Conservation (phyloP, 108 stramenopile species). For the Licmophora abbreviata region DNA sequence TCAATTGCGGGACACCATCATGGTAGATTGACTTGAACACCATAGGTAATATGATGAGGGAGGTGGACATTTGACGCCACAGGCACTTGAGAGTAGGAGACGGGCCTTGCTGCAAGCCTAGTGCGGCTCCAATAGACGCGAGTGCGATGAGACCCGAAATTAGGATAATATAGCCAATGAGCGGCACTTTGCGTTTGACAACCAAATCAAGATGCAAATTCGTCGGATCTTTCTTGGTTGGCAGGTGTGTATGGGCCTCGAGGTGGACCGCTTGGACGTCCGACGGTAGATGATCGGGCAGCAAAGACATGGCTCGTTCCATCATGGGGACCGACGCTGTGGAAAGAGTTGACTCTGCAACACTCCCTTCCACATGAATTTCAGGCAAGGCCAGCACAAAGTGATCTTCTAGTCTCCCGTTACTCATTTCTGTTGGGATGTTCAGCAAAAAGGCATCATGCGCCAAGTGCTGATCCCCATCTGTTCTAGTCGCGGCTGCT, state of each 20-base stretch:
- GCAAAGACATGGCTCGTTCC: constrained; percentile 14
- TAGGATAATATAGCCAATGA: constrained; percentile 34
- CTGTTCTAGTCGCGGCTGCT: too few relatives aligned
- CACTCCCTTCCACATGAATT: constrained; percentile 3
- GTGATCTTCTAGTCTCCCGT: constrained; percentile 1
- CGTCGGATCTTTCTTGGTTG: not conserved
- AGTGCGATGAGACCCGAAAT: constrained; percentile 28
- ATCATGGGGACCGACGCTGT: constrained; percentile 4
- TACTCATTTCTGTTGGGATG: constrained; percentile 3
- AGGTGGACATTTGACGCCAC: constrained; percentile 28
- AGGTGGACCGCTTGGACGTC: constrained; percentile 20
- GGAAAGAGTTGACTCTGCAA: not conserved
- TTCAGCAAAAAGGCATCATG: constrained; percentile 27
- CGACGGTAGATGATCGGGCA: constrained; percentile 23
- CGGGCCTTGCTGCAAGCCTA: constrained; percentile 27
- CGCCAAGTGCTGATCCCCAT: not conserved
- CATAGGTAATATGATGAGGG: constrained; percentile 13
- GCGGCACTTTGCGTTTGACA: constrained; percentile 31
- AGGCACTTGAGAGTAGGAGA: constrained; percentile 27
- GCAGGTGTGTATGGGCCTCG: constrained; percentile 16
- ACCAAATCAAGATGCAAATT: constrained; percentile 33
- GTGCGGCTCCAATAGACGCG: constrained; percentile 28
- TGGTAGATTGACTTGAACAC: constrained; percentile 6
- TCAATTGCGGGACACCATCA: constrained; percentile 21
- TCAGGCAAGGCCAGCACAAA: constrained; percentile 34